Evolutionary conservation across 495 filamentous ascomycete genomes (phyloP), one percentile per base, ranked within the genome.

Genomic region (Lepidopterella palustris): DNA sequence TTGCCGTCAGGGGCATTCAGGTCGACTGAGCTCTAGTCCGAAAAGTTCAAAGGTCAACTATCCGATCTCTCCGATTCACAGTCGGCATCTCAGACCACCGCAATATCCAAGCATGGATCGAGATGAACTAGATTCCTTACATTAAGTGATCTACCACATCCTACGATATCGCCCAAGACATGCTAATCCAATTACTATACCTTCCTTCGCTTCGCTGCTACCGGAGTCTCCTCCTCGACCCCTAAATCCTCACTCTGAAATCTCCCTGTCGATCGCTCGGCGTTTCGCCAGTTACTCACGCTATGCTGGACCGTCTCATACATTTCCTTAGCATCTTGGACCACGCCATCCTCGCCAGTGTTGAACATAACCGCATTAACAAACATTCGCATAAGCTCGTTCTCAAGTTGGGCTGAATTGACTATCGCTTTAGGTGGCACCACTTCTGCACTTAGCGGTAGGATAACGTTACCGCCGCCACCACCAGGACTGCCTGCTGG

Each of bases 331-430:
- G 91, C 85, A 63, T 92, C 87, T 28, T 86, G 86, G 23, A 93
- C 89, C 48, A 95, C 84, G 6, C 86, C 87, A 18, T 88, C 89
- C 67, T 91, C 87, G 55, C 90, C 86, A 0, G 87, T 83, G 63
- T 97, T 98, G 79, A 90, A 98, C 93, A 97, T 97, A 68, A 96
- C 84, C 13, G 92, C 92, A 67, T 98, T 98, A 52, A 89, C 87
- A 68, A 97, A 97, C 87, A 97, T 96, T 65, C 92, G 88, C 62
- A 93, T 90, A n/a, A 98, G 72, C 69, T 97, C 92, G 63, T 92
- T 90, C 69, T 98, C 93, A 13, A 98, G 77, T 70, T 98, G 93
- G 3, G 85, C 81, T n/a, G 85, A 88, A 73, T 97, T 98, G 70
- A 98, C 88, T 58, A 98, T 95, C 4, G 84, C 90, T 65, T 86